phyloP scores from a whole-genome alignment of 2,329 filamentous ascomycete species.

The Botrytis aclada region DNA sequence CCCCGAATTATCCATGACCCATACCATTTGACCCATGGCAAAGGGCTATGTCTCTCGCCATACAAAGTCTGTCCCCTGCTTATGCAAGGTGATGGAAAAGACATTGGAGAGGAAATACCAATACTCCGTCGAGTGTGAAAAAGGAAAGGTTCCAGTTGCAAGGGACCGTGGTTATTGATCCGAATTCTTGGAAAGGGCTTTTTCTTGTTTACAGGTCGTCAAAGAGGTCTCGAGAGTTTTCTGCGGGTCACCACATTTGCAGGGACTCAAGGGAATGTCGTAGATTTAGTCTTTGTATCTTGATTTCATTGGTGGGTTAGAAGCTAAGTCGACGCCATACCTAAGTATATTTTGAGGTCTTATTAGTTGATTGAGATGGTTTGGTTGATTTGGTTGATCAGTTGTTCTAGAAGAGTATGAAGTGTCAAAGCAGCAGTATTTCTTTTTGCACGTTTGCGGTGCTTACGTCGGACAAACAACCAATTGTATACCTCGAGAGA shows the following conservation, averaged over 20 bases:
- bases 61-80: conserved; percentile 1
- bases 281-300: neutral
- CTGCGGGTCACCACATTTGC: neutral
- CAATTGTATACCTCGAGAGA: neutral
- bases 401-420: neutral
- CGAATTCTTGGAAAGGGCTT: neutral
- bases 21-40: neutral
- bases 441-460: too few species aligned
- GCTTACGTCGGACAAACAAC: neutral
- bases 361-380: neutral
- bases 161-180: conserved; percentile 1
- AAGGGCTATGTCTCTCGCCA: neutral
- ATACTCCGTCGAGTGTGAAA: neutral
- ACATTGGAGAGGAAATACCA: neutral
- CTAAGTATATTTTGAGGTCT: neutral
- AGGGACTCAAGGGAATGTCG: neutral
- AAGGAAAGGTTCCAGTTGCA: neutral
- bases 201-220: neutral
- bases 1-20: neutral
- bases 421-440: neutral
- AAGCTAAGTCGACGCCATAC: neutral
- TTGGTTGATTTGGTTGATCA: neutral
- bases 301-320: neutral
- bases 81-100: conserved; percentile 14
- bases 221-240: neutral